Percentiles rank a stretch among this genome's conserved stretches.
phyloP scores from a whole-genome alignment of 1,284 basidiomycete species.

The Fomitopsis betulina region DNA sequence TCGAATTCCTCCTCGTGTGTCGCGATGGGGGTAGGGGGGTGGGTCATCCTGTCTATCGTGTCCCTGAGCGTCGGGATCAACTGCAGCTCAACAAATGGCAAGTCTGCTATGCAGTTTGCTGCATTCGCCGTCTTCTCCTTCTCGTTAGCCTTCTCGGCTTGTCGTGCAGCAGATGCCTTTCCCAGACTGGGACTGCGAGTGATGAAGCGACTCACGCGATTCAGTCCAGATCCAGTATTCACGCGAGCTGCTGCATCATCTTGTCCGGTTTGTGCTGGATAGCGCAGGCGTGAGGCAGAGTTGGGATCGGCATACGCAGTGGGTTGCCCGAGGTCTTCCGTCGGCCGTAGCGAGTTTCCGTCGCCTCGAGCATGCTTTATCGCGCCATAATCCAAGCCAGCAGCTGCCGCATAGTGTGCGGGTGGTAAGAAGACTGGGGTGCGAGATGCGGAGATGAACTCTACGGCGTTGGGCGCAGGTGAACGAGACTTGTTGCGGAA shows the following conservation, averaged over 20 bases:
- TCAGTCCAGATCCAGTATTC: constrained; percentile 3
- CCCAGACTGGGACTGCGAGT: constrained; percentile 13
- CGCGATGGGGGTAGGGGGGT: constrained; percentile 14
- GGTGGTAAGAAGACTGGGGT: constrained; percentile 50
- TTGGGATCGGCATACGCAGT: not conserved
- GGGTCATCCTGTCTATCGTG: constrained; percentile 68
- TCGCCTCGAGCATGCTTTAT: constrained; percentile 11
- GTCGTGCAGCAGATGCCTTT: not conserved
- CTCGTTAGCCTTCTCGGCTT: constrained; percentile 12
- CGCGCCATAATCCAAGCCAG: constrained; percentile 31
- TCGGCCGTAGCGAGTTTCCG: constrained; percentile 5
- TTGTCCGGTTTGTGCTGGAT: constrained; percentile 3
- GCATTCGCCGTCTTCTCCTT: constrained; percentile 13
- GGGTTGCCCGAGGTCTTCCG: not conserved
- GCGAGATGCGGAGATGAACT: constrained; percentile 10
- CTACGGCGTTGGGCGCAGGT: constrained; percentile 12
- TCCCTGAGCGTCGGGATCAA: constrained; percentile 64
- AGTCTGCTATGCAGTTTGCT: constrained; percentile 40
- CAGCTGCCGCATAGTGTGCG: constrained; percentile 62
- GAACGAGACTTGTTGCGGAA: constrained; percentile 21
- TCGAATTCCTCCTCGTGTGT: constrained; percentile 5
- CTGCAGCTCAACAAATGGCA: constrained; percentile 56
- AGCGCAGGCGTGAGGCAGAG: not conserved
- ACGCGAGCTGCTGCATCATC: constrained; percentile 2
- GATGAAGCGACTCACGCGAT: constrained; percentile 12